These are phyloP conservation scores for Arxiozyma telluris DNA, from an alignment of 1,139 yeast genomes.

Conservation along the genomic window DNA sequence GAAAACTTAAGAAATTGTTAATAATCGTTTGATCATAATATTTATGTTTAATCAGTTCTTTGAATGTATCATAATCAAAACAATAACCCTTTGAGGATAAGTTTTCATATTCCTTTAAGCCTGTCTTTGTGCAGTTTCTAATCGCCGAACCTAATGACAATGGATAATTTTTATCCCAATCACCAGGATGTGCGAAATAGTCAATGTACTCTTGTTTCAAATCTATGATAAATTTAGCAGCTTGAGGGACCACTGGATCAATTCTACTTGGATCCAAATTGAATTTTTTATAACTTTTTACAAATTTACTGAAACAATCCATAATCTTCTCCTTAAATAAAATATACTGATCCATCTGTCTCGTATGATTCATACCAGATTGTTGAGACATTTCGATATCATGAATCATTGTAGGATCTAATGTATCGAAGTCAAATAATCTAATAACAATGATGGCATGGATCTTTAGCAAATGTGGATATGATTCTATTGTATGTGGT, in stretches of 20 bases:
- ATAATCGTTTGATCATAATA: slow-evolving; percentile 17
- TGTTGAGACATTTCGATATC: not conserved
- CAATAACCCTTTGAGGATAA: slow-evolving; percentile 21
- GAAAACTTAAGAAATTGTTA: slow-evolving; percentile 11
- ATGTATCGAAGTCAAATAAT: slow-evolving; percentile 44
- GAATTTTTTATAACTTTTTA: slow-evolving; percentile 20
- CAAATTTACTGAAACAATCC: slow-evolving; percentile 6
- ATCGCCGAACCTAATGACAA: slow-evolving; percentile 22
- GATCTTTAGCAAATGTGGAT: slow-evolving; percentile 24
- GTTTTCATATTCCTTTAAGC: slow-evolving; percentile 22
- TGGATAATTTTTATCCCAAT: slow-evolving; percentile 30
- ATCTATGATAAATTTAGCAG: slow-evolving; percentile 20
- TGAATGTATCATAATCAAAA: slow-evolving; percentile 29
- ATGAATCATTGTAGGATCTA: slow-evolving; percentile 1
- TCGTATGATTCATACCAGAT: not conserved
- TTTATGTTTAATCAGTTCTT: slow-evolving; percentile 16
- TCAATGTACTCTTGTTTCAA: slow-evolving; percentile 18
- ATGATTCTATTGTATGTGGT: slow-evolving; percentile 22
- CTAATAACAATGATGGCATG: slow-evolving; percentile 39
- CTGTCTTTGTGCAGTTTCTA: slow-evolving; percentile 20
- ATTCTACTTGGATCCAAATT: slow-evolving; percentile 21
- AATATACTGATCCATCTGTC: not conserved
- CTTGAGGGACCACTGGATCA: slow-evolving; percentile 24
- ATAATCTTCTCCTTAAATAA: not conserved
- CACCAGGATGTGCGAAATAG: slow-evolving; percentile 27